phyloP scores from a whole-genome alignment of 2,329 filamentous ascomycete species.

The Hirsutella thompsonii region DNA sequence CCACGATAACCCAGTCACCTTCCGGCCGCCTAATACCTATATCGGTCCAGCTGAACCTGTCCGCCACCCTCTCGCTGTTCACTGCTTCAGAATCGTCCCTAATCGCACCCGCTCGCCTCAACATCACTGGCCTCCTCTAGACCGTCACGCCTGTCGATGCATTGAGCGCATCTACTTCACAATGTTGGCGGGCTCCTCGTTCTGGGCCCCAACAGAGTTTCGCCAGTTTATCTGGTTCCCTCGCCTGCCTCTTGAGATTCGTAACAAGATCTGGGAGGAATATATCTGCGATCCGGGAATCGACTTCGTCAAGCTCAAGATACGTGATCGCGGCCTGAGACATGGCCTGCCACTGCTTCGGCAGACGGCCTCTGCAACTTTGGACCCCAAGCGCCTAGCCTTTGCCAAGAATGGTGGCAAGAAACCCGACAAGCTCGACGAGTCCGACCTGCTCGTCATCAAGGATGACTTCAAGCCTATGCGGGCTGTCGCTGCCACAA shows the following conservation, averaged over 20 bases:
- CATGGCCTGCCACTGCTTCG: slow-evolving; percentile 8
- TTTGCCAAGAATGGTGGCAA: not conserved
- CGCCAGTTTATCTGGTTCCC: slow-evolving; percentile 18
- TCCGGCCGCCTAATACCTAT: too few relatives aligned
- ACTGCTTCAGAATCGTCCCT: not conserved
- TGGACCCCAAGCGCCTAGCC: not conserved
- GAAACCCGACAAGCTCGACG: slow-evolving; percentile 3
- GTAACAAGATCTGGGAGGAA: slow-evolving; percentile 20
- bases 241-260: slow-evolving; percentile 21
- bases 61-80: too few relatives aligned
- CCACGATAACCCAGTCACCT: too few relatives aligned
- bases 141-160: not conserved
- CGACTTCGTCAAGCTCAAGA: slow-evolving; percentile 19
- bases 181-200: slow-evolving; percentile 11
- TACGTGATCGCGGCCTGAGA: slow-evolving; percentile 8
- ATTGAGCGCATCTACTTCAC: not conserved
- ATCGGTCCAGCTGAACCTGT: too few relatives aligned
- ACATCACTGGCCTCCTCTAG: not conserved
- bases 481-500: not conserved
- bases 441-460: slow-evolving; percentile 4
- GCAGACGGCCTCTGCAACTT: slow-evolving; percentile 1
- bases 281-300: slow-evolving; percentile 19
- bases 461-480: slow-evolving; percentile 7
- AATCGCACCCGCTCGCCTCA: not conserved
- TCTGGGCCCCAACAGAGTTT: slow-evolving; percentile 17